phyloP scores from a whole-genome alignment of 805 yeast genomes.

The Metschnikowia sp. region DNA sequence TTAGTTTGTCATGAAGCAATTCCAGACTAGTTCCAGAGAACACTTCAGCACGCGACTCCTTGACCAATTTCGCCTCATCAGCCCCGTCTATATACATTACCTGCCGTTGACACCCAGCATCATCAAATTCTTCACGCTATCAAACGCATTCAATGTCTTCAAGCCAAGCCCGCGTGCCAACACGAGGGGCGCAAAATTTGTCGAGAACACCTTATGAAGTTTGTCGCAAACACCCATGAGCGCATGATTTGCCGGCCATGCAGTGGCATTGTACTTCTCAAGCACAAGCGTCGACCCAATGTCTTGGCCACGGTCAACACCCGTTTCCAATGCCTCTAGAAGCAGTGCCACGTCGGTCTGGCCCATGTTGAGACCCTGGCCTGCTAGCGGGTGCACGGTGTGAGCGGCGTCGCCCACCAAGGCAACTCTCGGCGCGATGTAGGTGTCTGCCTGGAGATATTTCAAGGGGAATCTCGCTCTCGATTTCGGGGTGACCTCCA shows the following conservation, averaged over 20 bases:
- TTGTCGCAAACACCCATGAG: slow-evolving; percentile 88
- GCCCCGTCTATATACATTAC: slow-evolving; percentile 5
- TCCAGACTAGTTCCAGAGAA: too few species aligned
- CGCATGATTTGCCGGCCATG: slow-evolving; percentile 76
- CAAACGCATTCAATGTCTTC: slow-evolving; percentile 59
- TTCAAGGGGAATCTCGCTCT: slow-evolving; percentile 88
- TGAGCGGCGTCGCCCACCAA: slow-evolving; percentile 99
- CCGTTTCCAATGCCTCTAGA: slow-evolving; percentile 64
- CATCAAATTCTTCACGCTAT: slow-evolving; percentile 66
- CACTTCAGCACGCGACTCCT: background rate
- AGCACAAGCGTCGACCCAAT: slow-evolving; percentile 78
- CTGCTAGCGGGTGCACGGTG: slow-evolving; percentile 95
- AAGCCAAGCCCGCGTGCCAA: slow-evolving; percentile 74
- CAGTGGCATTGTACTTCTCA: slow-evolving; percentile 82
- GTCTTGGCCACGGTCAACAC: slow-evolving; percentile 76
- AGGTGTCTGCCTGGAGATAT: slow-evolving; percentile 86
- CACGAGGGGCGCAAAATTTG: slow-evolving; percentile 72
- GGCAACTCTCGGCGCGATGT: slow-evolving; percentile 80
- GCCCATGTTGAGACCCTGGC: slow-evolving; percentile 98
- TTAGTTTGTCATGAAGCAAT: too few species aligned
- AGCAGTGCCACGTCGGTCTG: slow-evolving; percentile 83
- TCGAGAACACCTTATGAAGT: slow-evolving; percentile 80
- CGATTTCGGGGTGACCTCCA: slow-evolving; percentile 20
- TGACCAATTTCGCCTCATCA: background rate
- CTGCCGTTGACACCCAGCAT: slow-evolving; percentile 43